phyloP scores from a whole-genome alignment of 1,284 basidiomycete genomes.

The Inonotus hispidus region DNA sequence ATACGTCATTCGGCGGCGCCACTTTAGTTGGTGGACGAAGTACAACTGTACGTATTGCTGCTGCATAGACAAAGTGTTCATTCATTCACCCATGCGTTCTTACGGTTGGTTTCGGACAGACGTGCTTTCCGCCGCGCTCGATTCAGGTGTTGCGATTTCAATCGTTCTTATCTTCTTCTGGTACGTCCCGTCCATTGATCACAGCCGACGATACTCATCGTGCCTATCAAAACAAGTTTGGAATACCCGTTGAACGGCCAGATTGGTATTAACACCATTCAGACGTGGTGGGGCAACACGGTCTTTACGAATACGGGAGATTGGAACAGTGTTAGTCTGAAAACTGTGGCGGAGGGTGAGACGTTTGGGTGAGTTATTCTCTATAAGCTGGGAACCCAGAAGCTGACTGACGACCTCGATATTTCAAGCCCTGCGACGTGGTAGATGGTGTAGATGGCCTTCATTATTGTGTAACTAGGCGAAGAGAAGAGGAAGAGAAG shows the following conservation, averaged over 20 bases:
- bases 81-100: constrained; percentile 21
- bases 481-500: too few species aligned
- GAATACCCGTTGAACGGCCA: constrained; percentile 40
- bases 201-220: neutral
- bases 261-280: constrained; percentile 40
- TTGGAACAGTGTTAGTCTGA: constrained; percentile 21
- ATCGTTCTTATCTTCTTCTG: constrained; percentile 48
- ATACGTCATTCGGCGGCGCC: constrained; percentile 47
- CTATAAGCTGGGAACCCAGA: neutral
- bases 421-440: constrained; percentile 12
- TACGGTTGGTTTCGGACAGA: constrained; percentile 27
- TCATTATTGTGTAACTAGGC: too few species aligned
- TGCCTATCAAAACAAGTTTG: constrained; percentile 25
- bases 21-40: constrained; percentile 36
- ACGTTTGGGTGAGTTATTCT: constrained; percentile 16
- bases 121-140: constrained; percentile 56
- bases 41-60: constrained; percentile 42
- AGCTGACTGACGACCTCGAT: neutral
- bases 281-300: constrained; percentile 52
- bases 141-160: constrained; percentile 48
- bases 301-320: constrained; percentile 28
- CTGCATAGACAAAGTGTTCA: neutral
- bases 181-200: neutral
- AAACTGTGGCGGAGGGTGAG: constrained; percentile 14
- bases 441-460: constrained; percentile 2